Base-by-base conservation (phyloP, 1,284 basidiomycete genomes). In the Singerocomus inundabilis region DNA sequence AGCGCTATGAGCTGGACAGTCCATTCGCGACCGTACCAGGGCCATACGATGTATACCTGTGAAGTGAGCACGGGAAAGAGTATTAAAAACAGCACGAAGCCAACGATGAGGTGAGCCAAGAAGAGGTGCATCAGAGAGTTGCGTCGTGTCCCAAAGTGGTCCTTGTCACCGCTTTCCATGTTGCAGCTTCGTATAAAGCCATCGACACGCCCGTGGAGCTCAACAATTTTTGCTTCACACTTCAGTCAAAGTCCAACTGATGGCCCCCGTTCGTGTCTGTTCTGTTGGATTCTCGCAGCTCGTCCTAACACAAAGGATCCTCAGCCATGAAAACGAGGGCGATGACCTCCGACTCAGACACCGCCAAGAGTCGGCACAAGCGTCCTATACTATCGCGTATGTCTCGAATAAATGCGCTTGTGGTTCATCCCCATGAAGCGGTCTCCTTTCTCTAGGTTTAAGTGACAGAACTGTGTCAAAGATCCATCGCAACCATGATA, bases 41-140 rank as follows among this genome's bases (percentile, higher is more conserved):
- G 93, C 88, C 90, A 91, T 68, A 95, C 83, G 56, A 97, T 76
- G 69, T 90, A 94, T 62, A 94, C 80, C 68, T 98, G 94, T 2
- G 88, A 82, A 12, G 88, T 86, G 67, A 92, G 92, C 2, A 89
- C 81, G 59, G 97, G 93, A 70, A 96, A 98, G 39, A 76, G 82
- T 58, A 98, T 95, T 40, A 98, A 80, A 58, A 72, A 72, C 37
- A 86, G 72, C 44, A 92, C 92, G 57, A 84, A 80, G 57, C 77
- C 75, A 65, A 91, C 84, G 61, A 85, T 73, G 50, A 91, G 70
- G 45, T 77, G 71, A 32, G 83, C 83, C 51, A 84, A 66, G 54
- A 85, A 58, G 42, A 72, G 65, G 49, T 75, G 71, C 78, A 79
- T 79, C 30, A 53, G 10, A 59, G 31, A 57, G 56, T 25, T 28